phyloP scores from a whole-genome alignment of 148 eudicot species.

The Tetragonia tetragonoides region DNA sequence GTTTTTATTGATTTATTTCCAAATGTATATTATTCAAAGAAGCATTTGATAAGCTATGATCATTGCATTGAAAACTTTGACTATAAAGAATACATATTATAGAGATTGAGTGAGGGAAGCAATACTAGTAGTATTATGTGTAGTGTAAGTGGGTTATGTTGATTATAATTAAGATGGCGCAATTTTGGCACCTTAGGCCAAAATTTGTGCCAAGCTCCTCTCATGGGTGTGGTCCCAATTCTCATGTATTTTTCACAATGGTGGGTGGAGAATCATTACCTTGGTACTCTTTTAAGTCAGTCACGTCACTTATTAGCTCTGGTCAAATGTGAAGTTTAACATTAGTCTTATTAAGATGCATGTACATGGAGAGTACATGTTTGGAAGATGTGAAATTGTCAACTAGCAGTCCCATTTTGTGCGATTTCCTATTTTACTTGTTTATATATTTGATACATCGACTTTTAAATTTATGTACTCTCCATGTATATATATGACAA shows the following conservation, averaged over 20 bases:
- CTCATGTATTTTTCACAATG: background rate
- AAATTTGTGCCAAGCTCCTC: background rate
- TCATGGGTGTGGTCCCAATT: slow-evolving; percentile 18
- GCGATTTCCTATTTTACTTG: no score
- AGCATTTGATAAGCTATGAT: slow-evolving; percentile 12
- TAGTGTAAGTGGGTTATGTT: slow-evolving; percentile 16
- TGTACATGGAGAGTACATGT: no score
- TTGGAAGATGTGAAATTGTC: no score
- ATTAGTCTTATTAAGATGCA: no score
- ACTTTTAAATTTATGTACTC: no score
- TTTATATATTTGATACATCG: no score
- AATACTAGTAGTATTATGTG: background rate
- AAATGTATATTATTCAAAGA: no score
- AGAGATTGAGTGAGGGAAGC: background rate
- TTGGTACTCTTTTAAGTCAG: slow-evolving; percentile 10
- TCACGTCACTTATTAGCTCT: slow-evolving; percentile 19
- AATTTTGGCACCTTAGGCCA: slow-evolving; percentile 27
- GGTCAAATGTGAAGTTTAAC: background rate
- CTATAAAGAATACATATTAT: background rate
- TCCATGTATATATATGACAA: no score
- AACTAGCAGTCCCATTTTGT: no score
- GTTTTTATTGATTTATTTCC: no score
- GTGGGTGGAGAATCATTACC: slow-evolving; percentile 30
- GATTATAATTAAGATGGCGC: slow-evolving; percentile 14
- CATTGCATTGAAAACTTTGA: slow-evolving; percentile 22